Percentiles rank a stretch among this genome's conserved stretches.
Evolutionary conservation across 2,329 filamentous ascomycete species (phyloP).

Genomic region (Aspergillus novofumigatus): DNA sequence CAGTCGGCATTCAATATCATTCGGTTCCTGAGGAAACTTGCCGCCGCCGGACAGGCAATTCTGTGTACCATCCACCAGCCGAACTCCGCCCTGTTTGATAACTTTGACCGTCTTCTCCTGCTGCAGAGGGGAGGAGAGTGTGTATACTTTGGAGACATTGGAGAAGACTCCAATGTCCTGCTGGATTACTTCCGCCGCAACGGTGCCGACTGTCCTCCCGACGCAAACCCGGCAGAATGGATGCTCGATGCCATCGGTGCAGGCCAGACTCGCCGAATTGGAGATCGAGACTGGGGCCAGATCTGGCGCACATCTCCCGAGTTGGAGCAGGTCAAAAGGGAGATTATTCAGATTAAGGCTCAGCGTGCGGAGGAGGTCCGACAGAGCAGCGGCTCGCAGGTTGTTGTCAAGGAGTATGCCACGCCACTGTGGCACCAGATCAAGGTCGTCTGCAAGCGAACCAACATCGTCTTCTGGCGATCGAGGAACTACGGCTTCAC

Average conservation of each 20-base stretch:
- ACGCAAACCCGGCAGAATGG: slow-evolving; percentile 56
- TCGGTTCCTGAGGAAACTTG: slow-evolving; percentile 60
- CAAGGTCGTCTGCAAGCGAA: slow-evolving; percentile 67
- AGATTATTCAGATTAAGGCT: slow-evolving; percentile 64
- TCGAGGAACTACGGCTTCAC: slow-evolving; percentile 88
- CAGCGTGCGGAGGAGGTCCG: slow-evolving; percentile 50
- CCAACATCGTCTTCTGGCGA: slow-evolving; percentile 76
- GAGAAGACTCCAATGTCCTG: slow-evolving; percentile 59
- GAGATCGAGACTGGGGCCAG: slow-evolving; percentile 73
- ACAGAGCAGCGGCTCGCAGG: slow-evolving; percentile 31
- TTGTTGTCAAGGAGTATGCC: slow-evolving; percentile 71
- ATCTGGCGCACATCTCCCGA: slow-evolving; percentile 73
- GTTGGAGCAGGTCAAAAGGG: slow-evolving; percentile 60
- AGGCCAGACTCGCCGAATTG: slow-evolving; percentile 66
- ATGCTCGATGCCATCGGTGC: slow-evolving; percentile 64
- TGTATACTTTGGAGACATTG: slow-evolving; percentile 64
- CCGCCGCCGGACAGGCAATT: slow-evolving; percentile 60
- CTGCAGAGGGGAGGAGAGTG: slow-evolving; percentile 61
- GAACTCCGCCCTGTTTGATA: slow-evolving; percentile 58
- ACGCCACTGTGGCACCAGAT: slow-evolving; percentile 77
- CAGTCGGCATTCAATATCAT: slow-evolving; percentile 63
- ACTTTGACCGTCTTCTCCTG: slow-evolving; percentile 65
- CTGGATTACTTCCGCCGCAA: slow-evolving; percentile 61
- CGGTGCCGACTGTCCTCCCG: slow-evolving; percentile 58
- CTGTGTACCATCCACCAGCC: slow-evolving; percentile 68